These are phyloP conservation scores for Suillus paluster DNA, from an alignment of 768 basidiomycete genomes.

Conservation along the genomic window DNA sequence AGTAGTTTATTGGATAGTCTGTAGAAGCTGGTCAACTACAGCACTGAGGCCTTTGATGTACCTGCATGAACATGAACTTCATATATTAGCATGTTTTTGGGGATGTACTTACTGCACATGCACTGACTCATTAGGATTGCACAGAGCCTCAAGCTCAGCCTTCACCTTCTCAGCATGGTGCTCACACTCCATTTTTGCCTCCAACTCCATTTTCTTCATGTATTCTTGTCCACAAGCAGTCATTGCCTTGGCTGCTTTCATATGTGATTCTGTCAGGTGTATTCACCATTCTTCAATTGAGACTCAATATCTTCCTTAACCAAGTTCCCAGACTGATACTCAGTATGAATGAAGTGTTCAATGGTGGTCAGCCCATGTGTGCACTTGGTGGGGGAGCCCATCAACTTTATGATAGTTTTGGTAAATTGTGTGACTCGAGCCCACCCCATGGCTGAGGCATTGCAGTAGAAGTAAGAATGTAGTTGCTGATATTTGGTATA, in stretches of 20 bases:
- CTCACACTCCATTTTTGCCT: background rate
- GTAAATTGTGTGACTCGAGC: background rate
- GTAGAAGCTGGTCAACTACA: background rate
- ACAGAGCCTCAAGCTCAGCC: background rate
- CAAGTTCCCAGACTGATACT: background rate
- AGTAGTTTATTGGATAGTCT: background rate
- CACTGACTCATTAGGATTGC: background rate
- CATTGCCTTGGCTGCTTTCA: background rate
- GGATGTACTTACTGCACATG: background rate
- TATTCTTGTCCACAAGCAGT: background rate
- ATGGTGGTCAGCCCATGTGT: background rate
- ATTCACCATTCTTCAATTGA: background rate
- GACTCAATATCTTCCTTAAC: background rate
- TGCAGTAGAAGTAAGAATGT: background rate
- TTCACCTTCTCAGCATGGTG: background rate
- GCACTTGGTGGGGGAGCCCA: conserved; percentile 1
- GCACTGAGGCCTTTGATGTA: background rate
- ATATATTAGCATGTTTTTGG: background rate
- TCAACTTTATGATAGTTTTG: conserved; percentile 1
- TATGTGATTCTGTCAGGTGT: background rate
- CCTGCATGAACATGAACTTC: background rate
- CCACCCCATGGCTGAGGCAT: background rate
- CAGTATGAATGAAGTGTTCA: conserved; percentile 1
- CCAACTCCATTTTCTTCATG: background rate
- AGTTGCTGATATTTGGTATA: background rate